Conservation (phyloP, 139 green algal species). For the Chloropicon primus region DNA sequence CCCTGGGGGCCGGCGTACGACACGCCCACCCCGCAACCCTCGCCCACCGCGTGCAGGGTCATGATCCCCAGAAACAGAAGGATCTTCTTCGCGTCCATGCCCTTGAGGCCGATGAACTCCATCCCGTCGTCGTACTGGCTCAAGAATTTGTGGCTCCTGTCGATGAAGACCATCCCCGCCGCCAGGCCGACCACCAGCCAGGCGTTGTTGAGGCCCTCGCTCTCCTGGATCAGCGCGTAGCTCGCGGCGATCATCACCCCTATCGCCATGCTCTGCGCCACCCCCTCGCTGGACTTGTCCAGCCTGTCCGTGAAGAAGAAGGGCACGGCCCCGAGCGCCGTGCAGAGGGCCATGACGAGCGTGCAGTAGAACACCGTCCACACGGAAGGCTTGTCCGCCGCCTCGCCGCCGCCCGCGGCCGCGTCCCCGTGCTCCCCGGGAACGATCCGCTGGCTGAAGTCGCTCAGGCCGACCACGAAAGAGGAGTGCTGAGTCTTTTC, state of each 20-base stretch:
- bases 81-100: conserved; percentile 60
- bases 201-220: conserved; percentile 40
- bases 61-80: conserved; percentile 92
- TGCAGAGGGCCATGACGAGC: background rate
- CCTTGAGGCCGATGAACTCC: conserved; percentile 57
- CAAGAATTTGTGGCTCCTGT: conserved; percentile 27
- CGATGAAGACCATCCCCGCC: conserved; percentile 24
- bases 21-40: conserved; percentile 88
- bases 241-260: conserved; percentile 92
- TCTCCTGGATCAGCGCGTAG: conserved; percentile 91
- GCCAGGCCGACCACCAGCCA: conserved; percentile 19
- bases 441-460: too few species aligned
- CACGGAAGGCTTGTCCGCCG: background rate
- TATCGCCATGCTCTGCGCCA: conserved; percentile 82
- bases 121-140: conserved; percentile 41
- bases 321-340: conserved; percentile 45
- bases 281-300: conserved; percentile 28
- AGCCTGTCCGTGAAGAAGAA: conserved; percentile 54
- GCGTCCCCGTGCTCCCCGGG: too few species aligned
- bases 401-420: too few species aligned
- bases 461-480: too few species aligned
- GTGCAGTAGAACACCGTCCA: background rate
- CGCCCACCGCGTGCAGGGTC: conserved; percentile 87
- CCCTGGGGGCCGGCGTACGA: conserved; percentile 64
- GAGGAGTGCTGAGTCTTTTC: too few species aligned